phyloP scores from a whole-genome alignment of 2,329 filamentous ascomycete species.

The Aspergillus novofumigatus region DNA sequence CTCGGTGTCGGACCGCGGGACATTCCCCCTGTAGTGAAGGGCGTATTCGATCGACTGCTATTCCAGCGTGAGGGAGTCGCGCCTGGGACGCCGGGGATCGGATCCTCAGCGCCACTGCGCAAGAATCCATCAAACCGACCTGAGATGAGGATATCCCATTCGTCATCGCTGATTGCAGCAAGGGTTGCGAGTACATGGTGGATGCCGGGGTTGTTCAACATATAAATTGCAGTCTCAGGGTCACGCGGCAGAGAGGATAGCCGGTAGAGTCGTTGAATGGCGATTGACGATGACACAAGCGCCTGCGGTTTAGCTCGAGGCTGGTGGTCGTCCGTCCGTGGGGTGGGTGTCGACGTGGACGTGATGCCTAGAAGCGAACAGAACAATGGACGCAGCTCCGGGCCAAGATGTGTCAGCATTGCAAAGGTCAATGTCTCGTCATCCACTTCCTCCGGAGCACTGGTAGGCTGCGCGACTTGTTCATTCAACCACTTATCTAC shows the following conservation, averaged over 20 bases:
- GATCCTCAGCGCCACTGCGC: conserved; percentile 79
- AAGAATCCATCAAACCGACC: conserved; percentile 94
- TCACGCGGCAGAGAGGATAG: conserved; percentile 70
- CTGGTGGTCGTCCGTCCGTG: conserved; percentile 57
- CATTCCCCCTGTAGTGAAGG: conserved; percentile 29
- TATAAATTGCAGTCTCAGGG: conserved; percentile 78
- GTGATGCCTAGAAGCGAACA: conserved; percentile 69
- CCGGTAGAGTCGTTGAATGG: conserved; percentile 81
- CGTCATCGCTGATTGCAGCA: conserved; percentile 80
- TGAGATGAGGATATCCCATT: conserved; percentile 94
- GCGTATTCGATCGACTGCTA: conserved; percentile 39
- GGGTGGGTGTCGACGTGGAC: conserved; percentile 53
- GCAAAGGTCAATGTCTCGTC: conserved; percentile 93
- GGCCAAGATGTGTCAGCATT: conserved; percentile 79
- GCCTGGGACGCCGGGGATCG: conserved; percentile 21
- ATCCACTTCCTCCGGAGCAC: conserved; percentile 82
- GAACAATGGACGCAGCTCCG: conserved; percentile 73
- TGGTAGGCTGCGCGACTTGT: conserved; percentile 68
- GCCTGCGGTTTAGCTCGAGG: conserved; percentile 66
- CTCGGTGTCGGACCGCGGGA: conserved; percentile 32
- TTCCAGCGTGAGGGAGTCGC: conserved; percentile 25
- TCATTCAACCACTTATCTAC: conserved; percentile 87
- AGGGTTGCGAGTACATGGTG: conserved; percentile 86
- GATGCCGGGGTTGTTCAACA: conserved; percentile 74
- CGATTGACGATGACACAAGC: conserved; percentile 68